A percentile compares a stretch with the other conserved stretches of the same genome.
These are phyloP conservation scores for Medicago truncatula DNA, from an alignment of 306 rosid species.

Conservation along the genomic window DNA sequence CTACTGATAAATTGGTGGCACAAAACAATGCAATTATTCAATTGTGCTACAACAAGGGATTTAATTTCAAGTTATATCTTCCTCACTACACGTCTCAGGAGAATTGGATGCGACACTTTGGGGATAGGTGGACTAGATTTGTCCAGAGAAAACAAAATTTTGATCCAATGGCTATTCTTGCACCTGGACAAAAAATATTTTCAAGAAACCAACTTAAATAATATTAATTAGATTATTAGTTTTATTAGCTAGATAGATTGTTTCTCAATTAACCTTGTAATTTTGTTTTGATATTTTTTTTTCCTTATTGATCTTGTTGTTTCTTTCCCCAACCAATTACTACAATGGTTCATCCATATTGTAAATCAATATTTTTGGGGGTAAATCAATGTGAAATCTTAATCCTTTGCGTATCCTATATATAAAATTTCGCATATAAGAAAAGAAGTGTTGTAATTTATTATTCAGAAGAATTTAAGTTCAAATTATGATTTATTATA, in stretches of 20 bases:
- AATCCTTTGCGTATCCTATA: neutral
- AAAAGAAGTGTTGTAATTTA: too few relatives aligned
- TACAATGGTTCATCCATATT: constrained; percentile 28
- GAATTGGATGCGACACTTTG: constrained; percentile 82
- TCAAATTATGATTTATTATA: too few relatives aligned
- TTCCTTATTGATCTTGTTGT: neutral
- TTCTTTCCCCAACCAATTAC: constrained; percentile 20
- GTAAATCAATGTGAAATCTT: constrained; percentile 38
- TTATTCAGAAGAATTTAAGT: too few relatives aligned
- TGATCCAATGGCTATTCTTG: constrained; percentile 87
- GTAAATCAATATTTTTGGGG: constrained; percentile 50
- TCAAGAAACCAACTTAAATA: constrained; percentile 50
- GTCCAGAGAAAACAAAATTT: constrained; percentile 57
- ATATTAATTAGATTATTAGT: constrained; percentile 10
- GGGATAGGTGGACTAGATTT: constrained; percentile 73
- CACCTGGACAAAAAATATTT: constrained; percentile 91
- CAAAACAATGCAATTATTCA: constrained; percentile 74
- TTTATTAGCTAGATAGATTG: constrained; percentile 9
- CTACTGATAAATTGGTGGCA: constrained; percentile 54
- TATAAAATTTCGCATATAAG: neutral
- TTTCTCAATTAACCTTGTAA: constrained; percentile 27
- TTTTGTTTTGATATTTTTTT: constrained; percentile 18
- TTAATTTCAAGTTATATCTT: constrained; percentile 80
- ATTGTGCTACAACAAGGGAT: constrained; percentile 51
- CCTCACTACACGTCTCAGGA: constrained; percentile 79